Conservation (phyloP, 2,329 filamentous ascomycete species). For the Grosmannia penicillata region DNA sequence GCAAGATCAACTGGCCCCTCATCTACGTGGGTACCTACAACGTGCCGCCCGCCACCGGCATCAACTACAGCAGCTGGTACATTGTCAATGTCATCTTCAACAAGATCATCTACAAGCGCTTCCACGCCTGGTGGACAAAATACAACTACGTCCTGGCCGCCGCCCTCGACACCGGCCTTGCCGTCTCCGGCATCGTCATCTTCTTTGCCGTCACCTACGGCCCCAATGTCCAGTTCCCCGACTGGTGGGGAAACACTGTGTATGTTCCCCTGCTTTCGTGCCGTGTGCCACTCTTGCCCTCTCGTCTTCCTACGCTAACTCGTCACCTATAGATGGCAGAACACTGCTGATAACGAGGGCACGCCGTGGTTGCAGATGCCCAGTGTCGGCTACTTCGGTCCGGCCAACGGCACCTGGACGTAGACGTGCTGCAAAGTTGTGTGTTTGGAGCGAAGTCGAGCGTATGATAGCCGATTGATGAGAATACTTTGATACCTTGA, state of each 20-base stretch:
- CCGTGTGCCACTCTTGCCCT: background rate
- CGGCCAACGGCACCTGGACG: conserved; percentile 18
- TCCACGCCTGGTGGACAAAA: conserved; percentile 31
- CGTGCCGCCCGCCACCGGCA: conserved; percentile 21
- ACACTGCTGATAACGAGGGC: conserved; percentile 18
- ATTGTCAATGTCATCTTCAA: conserved; percentile 31
- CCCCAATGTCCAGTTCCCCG: conserved; percentile 17
- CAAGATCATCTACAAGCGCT: conserved; percentile 24
- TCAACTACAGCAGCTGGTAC: conserved; percentile 23
- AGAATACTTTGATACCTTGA: too few species aligned
- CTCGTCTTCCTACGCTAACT: background rate
- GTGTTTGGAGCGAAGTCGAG: too few species aligned
- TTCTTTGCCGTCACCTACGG: conserved; percentile 21
- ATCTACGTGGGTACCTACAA: conserved; percentile 22
- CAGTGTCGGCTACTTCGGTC: conserved; percentile 18
- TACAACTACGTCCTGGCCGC: conserved; percentile 24
- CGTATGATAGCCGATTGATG: too few species aligned
- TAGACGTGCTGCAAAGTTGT: too few species aligned
- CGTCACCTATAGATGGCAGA: conserved; percentile 13
- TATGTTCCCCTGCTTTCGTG: too few species aligned
- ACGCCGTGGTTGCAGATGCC: conserved; percentile 18
- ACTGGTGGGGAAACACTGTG: conserved; percentile 21
- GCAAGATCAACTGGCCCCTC: conserved; percentile 21
- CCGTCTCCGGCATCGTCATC: conserved; percentile 19
- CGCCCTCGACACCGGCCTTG: conserved; percentile 18